These are phyloP conservation scores for Debaryomyces singareniensis DNA, from an alignment of 1,139 yeast species.

Conservation along the genomic window DNA sequence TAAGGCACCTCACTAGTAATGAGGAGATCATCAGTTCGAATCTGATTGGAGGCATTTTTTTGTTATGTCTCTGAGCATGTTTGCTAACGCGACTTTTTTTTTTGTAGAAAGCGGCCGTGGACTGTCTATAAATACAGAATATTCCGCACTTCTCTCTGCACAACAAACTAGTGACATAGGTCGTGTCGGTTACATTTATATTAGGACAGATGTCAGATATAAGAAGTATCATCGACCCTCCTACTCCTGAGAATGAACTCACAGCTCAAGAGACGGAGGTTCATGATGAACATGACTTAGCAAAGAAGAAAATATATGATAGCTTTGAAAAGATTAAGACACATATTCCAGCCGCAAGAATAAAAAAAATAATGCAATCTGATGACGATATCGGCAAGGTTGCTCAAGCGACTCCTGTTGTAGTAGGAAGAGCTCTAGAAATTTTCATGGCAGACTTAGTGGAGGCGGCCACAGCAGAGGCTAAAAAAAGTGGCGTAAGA, in stretches of 20 bases:
- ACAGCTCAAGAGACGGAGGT: constrained; percentile 2
- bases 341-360: constrained; percentile 95
- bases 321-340: constrained; percentile 64
- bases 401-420: constrained; percentile 96
- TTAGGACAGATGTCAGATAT: constrained; percentile 8
- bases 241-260: neutral
- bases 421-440: constrained; percentile 92
- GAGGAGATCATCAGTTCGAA: constrained; percentile 86
- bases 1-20: constrained; percentile 88
- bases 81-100: neutral
- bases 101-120: neutral
- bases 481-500: constrained; percentile 68
- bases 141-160: neutral
- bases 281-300: constrained; percentile 3
- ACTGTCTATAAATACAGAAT: neutral
- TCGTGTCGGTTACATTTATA: neutral
- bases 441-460: constrained; percentile 86
- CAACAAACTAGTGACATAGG: neutral
- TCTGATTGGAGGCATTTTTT: constrained; percentile 66
- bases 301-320: constrained; percentile 22
- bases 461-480: constrained; percentile 76
- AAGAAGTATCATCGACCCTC: constrained; percentile 8
- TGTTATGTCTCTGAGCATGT: constrained; percentile 6
- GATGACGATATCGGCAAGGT: constrained; percentile 98
- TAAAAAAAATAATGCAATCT: constrained; percentile 93